Evolutionary conservation across 2,329 filamentous ascomycete genomes (phyloP), one percentile per base, ranked within the genome.

Genomic region (Myriosclerotinia duriaeana): DNA sequence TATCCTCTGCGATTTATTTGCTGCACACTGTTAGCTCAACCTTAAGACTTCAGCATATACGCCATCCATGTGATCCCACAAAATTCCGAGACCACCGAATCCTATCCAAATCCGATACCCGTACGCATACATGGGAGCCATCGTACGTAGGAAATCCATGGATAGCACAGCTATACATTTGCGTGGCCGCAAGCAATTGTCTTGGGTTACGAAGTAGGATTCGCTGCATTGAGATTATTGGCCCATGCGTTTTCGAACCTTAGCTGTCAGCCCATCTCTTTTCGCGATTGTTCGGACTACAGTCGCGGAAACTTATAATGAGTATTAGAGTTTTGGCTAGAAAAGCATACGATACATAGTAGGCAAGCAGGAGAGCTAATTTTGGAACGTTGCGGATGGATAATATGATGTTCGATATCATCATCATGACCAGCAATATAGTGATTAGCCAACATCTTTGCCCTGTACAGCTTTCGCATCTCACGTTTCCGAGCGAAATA

Each of bases 41-140:
- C 22, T 26, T 52, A 52, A n/a, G 9, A 50, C 22, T 5, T 44
- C 6, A 44, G 5, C 15, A 46, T 11, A n/a, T 38, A 63, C 15
- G 63, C 42, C 26, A 50, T 38, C 3, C 38, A 34, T 6, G 40
- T 34, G n/a, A 48, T 56, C 58, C 67, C 65, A 36, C 26, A 73
- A 38, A 6, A 75, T 71, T 1, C 73, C 72, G 6, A 77, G 66
- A 7, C 74, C 75, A 15, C 75, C 75, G 56, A 75, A 77, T 7
- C 77, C 53, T n/a, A 77, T 75, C 55, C 76, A 56, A 30, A 76
- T 69, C 65, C 77, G 76, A 56, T 78, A 78, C 1, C 74, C 76
- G 52, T 77, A 77, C 44, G 74, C 73, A 66, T 78, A 78, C 20
- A 76, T 71, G 8, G 76, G 76, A 2, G 76, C 76, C 76, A 60